phyloP scores from a whole-genome alignment of 2,329 filamentous ascomycete genomes.

The Cladobotryum mycophilum region DNA sequence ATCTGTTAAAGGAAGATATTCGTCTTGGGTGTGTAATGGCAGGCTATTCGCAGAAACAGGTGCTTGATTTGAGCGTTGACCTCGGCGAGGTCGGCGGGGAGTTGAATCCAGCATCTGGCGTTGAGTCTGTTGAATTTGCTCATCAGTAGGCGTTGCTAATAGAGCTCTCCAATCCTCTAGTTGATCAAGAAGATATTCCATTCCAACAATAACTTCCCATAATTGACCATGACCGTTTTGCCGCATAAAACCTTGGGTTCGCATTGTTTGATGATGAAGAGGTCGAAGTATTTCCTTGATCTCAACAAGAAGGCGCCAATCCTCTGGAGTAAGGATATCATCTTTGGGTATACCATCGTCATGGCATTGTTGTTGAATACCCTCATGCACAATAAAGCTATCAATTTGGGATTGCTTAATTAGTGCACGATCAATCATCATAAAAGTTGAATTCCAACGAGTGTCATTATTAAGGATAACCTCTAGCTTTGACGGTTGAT shows the following conservation, averaged over 20 bases:
- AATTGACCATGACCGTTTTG: background rate
- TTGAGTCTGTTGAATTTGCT: too few species aligned
- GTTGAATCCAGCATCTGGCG: too few species aligned
- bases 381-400: background rate
- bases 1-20: too few species aligned
- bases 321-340: background rate
- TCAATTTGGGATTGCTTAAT: background rate
- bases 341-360: background rate
- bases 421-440: background rate
- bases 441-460: slow-evolving; percentile 1
- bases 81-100: too few species aligned
- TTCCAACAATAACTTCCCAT: background rate
- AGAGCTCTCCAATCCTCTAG: too few species aligned
- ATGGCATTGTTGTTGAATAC: too few species aligned
- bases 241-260: background rate
- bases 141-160: too few species aligned
- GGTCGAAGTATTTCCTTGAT: background rate
- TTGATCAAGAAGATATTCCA: too few species aligned
- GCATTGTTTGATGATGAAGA: background rate
- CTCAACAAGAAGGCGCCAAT: background rate
- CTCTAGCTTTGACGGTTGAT: background rate
- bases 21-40: too few species aligned
- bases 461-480: background rate
- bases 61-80: too few species aligned
- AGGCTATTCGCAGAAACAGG: too few species aligned